These are phyloP conservation scores for Puccinia hordei DNA, from an alignment of 1,284 basidiomycete species.

Conservation along the genomic window DNA sequence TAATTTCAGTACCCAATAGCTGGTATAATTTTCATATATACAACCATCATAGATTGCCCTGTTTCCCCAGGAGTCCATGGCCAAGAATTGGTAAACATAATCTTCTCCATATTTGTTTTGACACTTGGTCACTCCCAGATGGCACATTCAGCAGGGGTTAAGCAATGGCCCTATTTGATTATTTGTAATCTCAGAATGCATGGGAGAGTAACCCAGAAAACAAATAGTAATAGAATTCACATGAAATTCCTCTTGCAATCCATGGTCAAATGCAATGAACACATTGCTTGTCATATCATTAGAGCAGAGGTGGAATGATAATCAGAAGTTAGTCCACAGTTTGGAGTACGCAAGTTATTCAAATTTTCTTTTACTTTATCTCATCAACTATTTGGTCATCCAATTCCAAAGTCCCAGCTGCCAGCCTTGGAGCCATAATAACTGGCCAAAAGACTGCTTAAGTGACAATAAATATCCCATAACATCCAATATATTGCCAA, in stretches of 20 bases:
- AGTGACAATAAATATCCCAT: too few relatives aligned
- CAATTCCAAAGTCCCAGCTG: slow-evolving; percentile 62
- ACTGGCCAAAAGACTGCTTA: too few relatives aligned
- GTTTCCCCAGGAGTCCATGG: not conserved
- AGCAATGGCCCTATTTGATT: not conserved
- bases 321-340: too few relatives aligned
- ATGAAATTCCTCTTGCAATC: not conserved
- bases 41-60: too few relatives aligned
- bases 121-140: not conserved
- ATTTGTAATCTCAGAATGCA: slow-evolving; percentile 7
- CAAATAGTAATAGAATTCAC: not conserved
- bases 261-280: not conserved
- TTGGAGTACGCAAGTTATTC: too few relatives aligned
- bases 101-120: not conserved
- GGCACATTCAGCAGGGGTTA: slow-evolving; percentile 1
- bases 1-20: too few relatives aligned
- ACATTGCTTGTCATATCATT: not conserved
- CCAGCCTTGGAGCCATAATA: too few relatives aligned
- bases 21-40: too few relatives aligned
- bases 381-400: slow-evolving; percentile 60
- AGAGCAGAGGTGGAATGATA: too few relatives aligned
- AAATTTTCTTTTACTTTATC: slow-evolving; percentile 58
- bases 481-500: too few relatives aligned
- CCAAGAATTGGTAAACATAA: not conserved
- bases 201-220: not conserved